A percentile compares a stretch with the other conserved stretches of the same genome.
Conservation (phyloP, 208 protist species). For the Acanthamoeba sp. region DNA sequence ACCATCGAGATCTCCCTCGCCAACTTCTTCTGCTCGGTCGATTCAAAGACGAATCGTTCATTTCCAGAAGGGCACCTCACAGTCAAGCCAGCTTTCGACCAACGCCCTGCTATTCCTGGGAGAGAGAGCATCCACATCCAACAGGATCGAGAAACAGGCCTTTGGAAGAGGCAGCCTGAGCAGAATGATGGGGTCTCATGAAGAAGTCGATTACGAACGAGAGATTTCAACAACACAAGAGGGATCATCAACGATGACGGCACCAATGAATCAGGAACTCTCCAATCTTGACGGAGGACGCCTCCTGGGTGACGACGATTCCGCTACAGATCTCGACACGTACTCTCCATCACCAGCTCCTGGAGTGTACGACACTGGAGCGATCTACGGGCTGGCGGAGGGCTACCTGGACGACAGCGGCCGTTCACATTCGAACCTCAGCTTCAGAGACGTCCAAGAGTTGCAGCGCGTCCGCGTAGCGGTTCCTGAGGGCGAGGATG, state of each 20-base stretch:
- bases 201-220: neutral
- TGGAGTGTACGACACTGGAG: neutral
- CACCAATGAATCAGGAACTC: neutral
- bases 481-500: neutral
- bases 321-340: neutral
- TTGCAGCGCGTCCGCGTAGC: constrained; percentile 41
- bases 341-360: neutral
- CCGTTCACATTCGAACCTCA: neutral
- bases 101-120: neutral
- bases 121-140: neutral
- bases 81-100: neutral
- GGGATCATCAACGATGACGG: neutral
- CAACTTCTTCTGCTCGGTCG: neutral
- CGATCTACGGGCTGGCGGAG: neutral
- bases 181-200: neutral
- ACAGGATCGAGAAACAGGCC: neutral
- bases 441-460: neutral
- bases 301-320: neutral
- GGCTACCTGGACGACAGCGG: neutral
- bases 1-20: neutral
- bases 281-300: constrained; percentile 3
- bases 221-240: neutral
- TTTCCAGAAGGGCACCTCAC: neutral
- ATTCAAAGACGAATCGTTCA: neutral
- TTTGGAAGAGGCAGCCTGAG: constrained; percentile 21